phyloP scores from a whole-genome alignment of 2,329 filamentous ascomycete species.

The Sclerotinia minor region DNA sequence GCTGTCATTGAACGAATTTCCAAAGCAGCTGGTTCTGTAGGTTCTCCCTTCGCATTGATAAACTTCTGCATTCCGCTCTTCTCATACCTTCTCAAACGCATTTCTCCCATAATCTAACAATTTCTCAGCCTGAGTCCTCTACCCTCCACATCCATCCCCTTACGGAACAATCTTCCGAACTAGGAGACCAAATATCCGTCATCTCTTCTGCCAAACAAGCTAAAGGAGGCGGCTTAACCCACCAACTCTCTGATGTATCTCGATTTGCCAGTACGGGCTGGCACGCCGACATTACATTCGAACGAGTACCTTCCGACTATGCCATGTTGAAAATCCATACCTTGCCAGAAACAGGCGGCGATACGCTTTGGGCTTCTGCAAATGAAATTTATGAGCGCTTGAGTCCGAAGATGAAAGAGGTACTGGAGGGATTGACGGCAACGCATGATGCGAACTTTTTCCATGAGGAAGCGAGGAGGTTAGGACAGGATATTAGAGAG shows the following conservation, averaged over 20 bases:
- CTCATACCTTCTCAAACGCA: neutral
- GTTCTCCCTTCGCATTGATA: neutral
- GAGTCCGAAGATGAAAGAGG: slow-evolving; percentile 49
- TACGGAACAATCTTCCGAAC: slow-evolving; percentile 51
- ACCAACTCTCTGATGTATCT: slow-evolving; percentile 52
- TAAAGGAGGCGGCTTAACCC: slow-evolving; percentile 44
- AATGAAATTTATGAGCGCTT: slow-evolving; percentile 57
- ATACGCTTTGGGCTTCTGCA: slow-evolving; percentile 52
- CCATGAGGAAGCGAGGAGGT: slow-evolving; percentile 50
- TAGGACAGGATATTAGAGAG: slow-evolving; percentile 45
- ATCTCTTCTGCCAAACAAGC: slow-evolving; percentile 51
- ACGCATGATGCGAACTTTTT: slow-evolving; percentile 54
- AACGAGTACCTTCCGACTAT: slow-evolving; percentile 55
- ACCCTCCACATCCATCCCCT: slow-evolving; percentile 58
- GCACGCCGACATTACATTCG: slow-evolving; percentile 57
- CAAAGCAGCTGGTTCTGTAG: slow-evolving; percentile 19
- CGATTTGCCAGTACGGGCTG: slow-evolving; percentile 52
- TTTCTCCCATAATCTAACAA: neutral
- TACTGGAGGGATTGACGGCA: slow-evolving; percentile 52
- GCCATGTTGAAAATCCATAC: slow-evolving; percentile 53
- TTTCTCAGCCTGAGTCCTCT: slow-evolving; percentile 42
- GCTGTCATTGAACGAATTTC: slow-evolving; percentile 43
- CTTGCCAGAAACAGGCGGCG: slow-evolving; percentile 50
- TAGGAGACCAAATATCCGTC: slow-evolving; percentile 57
- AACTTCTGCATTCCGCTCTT: neutral